phyloP scores from a whole-genome alignment of 495 filamentous ascomycete species.

The Amphirosellinia nigrospora region DNA sequence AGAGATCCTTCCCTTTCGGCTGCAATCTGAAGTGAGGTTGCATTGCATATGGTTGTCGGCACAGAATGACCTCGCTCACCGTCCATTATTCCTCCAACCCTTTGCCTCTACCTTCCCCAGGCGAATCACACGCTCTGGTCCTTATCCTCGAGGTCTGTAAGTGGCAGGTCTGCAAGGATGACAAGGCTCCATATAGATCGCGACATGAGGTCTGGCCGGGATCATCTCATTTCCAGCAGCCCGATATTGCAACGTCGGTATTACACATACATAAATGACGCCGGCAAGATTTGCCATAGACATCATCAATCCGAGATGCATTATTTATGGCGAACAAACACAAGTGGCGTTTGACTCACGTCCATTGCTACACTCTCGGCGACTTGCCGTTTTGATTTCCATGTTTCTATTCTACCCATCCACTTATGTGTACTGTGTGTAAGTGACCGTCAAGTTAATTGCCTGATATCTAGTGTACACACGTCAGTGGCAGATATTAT shows the following conservation, averaged over 20 bases:
- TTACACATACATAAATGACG: constrained; percentile 5
- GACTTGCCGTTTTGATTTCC: neutral
- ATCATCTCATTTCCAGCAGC: constrained; percentile 4
- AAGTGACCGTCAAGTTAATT: neutral
- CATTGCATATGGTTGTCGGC: constrained; percentile 7
- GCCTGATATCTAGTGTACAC: neutral
- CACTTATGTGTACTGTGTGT: neutral
- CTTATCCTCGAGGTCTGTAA: neutral
- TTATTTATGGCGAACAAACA: neutral
- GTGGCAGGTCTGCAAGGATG: constrained; percentile 8
- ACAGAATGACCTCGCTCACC: constrained; percentile 11
- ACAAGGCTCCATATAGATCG: constrained; percentile 4
- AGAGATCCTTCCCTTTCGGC: neutral
- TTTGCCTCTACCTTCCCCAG: neutral
- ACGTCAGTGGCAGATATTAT: neutral
- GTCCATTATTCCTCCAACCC: neutral
- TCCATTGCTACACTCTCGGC: neutral
- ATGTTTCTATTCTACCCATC: neutral
- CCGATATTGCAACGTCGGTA: constrained; percentile 13
- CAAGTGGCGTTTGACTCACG: neutral
- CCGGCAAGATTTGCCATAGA: neutral
- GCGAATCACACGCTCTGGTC: neutral
- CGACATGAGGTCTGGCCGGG: neutral
- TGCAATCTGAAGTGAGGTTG: constrained; percentile 8
- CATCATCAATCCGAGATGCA: neutral